These are phyloP conservation scores for Periconia digitata DNA, from an alignment of 2,329 filamentous ascomycete genomes.

Conservation along the genomic window DNA sequence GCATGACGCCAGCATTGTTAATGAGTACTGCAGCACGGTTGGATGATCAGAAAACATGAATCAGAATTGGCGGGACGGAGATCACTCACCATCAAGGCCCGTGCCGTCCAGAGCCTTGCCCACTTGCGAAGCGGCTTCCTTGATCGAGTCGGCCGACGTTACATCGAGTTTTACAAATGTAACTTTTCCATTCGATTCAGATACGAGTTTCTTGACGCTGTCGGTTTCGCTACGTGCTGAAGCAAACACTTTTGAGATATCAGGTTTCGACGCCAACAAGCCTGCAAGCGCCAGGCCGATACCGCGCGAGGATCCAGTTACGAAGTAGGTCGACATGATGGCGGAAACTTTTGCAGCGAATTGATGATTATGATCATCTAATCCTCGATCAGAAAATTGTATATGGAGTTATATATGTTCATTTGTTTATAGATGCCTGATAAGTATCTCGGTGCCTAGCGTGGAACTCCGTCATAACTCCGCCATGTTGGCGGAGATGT, in stretches of 20 bases:
- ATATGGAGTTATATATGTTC: no score
- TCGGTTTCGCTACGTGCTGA: background rate
- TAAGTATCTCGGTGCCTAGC: no score
- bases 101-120: background rate
- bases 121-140: background rate
- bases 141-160: background rate
- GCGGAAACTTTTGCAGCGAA: no score
- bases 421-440: no score
- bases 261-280: background rate
- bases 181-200: background rate
- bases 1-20: background rate
- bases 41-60: background rate
- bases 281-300: background rate
- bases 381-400: no score
- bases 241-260: background rate
- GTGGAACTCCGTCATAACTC: no score
- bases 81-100: background rate
- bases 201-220: background rate
- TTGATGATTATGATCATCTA: no score
- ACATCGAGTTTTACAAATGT: background rate
- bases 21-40: background rate
- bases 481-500: no score
- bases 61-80: background rate
- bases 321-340: background rate
- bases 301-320: background rate